Evolutionary conservation across 345 rosid species (phyloP).

Genomic region (Rubroshorea leprosula): DNA sequence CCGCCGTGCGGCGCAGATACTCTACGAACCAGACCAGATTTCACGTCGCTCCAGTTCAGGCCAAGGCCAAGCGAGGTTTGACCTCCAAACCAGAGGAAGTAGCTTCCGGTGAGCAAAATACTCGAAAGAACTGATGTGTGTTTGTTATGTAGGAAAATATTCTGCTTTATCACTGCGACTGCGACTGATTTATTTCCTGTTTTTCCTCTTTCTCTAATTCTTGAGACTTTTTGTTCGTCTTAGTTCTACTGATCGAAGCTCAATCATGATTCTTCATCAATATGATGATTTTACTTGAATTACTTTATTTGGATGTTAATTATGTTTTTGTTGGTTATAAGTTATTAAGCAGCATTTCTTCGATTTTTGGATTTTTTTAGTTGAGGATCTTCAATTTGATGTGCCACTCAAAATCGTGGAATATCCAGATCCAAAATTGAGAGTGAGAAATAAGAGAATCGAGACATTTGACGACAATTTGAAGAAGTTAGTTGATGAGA

Average conservation of each 20-base stretch:
- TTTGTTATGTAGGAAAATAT: too few relatives aligned
- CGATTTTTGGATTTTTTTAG: constrained; percentile 23
- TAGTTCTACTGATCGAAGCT: too few relatives aligned
- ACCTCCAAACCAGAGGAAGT: constrained; percentile 29
- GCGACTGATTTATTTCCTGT: too few relatives aligned
- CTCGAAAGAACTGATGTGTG: too few relatives aligned
- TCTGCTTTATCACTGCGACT: too few relatives aligned
- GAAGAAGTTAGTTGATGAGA: constrained; percentile 69
- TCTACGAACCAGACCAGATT: constrained; percentile 21
- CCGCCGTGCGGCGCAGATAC: too few relatives aligned
- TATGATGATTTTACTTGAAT: too few relatives aligned
- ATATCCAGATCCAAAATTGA: constrained; percentile 81
- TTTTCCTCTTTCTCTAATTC: not conserved
- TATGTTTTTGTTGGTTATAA: too few relatives aligned
- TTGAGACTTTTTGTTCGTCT: too few relatives aligned
- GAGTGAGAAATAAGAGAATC: constrained; percentile 70
- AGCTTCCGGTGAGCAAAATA: constrained; percentile 41
- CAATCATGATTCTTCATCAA: too few relatives aligned
- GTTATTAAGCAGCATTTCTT: too few relatives aligned
- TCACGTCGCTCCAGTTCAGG: constrained; percentile 22
- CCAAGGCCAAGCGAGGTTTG: constrained; percentile 42
- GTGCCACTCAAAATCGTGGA: constrained; percentile 66
- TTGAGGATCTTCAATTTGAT: constrained; percentile 63
- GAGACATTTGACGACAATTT: constrained; percentile 65
- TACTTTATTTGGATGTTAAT: too few relatives aligned